Evolutionary conservation across 2,329 filamentous ascomycete species (phyloP), one percentile per base, ranked within the genome.

Genomic region (Leptographium wingfieldii): DNA sequence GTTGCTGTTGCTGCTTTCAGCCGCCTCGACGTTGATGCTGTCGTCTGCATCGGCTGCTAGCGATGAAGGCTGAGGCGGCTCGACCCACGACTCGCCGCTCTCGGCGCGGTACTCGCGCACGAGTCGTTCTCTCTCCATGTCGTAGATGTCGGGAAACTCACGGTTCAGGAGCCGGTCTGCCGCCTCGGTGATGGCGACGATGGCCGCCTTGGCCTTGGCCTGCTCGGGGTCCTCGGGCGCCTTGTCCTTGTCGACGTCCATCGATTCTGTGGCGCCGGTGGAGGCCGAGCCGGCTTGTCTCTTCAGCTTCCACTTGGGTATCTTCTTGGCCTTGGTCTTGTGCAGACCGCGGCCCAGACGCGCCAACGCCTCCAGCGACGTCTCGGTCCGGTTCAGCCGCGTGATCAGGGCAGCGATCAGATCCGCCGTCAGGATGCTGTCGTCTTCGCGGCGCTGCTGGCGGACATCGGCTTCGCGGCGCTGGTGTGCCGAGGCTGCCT

Each of bases 61-160:
- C 22, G 22, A 22, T 35, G 33, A 6, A 6, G 31, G 48, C 49
- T 68, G 66, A 54, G 60, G 59, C 5, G 68, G 76, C 64, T 83
- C 76, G 25, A 73, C 71, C 94, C 94, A 99, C 10, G 87, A 83
- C 67, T 96, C 90, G 40, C 92, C 92, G 0, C 90, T 90, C 71
- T 96, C 92, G 57, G 85, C 84, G 64, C 82, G 81, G 71, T 91
- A 97, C 70, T 92, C 87, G 40, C 94, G 81, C 59, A 92, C 83
- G 33, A 99, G 80, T 62, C 87, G 72, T 72, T 97, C 94, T 60
- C 92, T 81, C 70, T 95, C 90, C 53, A 86, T 81, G 61, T 97
- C 91, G 73, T 97, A 99, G 56, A 97, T 86, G n/a, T 97, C 90
- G 2, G 85, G 82, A 64, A 92, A 84, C 25, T 92, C 92, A 59